These are phyloP conservation scores for Podaxis sp. DNA, from an alignment of 768 basidiomycete species.

Conservation along the genomic window DNA sequence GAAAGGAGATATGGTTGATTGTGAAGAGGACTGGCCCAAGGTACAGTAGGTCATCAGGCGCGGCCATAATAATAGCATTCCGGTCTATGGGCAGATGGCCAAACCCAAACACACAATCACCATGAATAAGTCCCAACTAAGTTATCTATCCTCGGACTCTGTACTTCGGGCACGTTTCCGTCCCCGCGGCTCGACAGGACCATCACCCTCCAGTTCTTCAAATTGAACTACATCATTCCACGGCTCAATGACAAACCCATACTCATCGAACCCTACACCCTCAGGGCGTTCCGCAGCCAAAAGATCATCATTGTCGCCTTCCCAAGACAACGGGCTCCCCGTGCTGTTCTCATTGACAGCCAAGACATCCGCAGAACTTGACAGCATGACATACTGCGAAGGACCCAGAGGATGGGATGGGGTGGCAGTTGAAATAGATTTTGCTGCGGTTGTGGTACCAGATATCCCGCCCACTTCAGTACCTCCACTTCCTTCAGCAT, in stretches of 20 bases:
- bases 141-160: constrained; percentile 4
- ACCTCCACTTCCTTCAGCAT: constrained; percentile 27
- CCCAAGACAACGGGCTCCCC: background rate
- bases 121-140: background rate
- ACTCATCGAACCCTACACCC: constrained; percentile 1
- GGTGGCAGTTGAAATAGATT: background rate
- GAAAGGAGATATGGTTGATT: constrained; percentile 1
- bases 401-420: background rate
- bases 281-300: constrained; percentile 1
- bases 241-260: background rate
- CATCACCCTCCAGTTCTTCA: background rate
- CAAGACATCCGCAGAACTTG: background rate
- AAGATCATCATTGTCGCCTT: background rate
- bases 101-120: constrained; percentile 4
- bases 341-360: background rate
- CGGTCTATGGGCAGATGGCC: constrained; percentile 3
- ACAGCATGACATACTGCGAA: background rate
- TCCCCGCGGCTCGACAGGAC: constrained; percentile 5
- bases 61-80: background rate
- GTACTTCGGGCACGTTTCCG: constrained; percentile 13
- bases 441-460: background rate
- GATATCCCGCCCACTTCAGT: background rate
- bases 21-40: constrained; percentile 7
- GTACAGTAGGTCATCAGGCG: constrained; percentile 1
- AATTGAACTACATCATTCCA: constrained; percentile 2